Base-by-base conservation (phyloP, 202 grass and related monocot genomes). In the Alloteropsis angusta region DNA sequence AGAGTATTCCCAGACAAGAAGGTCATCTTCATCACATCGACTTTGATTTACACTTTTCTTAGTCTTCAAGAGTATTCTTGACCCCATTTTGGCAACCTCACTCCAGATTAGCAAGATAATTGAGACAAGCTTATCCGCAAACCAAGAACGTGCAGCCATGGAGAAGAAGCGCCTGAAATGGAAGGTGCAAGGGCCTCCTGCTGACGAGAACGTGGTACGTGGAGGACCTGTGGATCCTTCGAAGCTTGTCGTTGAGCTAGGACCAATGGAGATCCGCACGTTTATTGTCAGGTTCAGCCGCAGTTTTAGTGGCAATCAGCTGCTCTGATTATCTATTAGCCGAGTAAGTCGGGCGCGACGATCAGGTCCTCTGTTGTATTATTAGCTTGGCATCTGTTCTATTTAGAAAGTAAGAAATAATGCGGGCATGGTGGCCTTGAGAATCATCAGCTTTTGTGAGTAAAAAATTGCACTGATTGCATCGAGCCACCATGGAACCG, bases 201-300 rank as follows among this genome's bases (percentile, higher is more conserved):
- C 65, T 7, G 34, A 37, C 5, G 80, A 87, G 79, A 87, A 78
- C 7, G 59, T 74, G 23, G 80, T 70, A 11, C 85, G 78, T 56
- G 95, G 95, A 74, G 88, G 89, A 4, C 82, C 85, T 3, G 49
- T 97, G 6, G 87, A 97, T 90, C 78, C 83, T 59, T 81, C 83
- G 0, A 74, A 92, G 60, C 81, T 90, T 34, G 16, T 89, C 0
- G 87, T 97, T 0, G 83, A 94, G 71, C 71, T 97, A 54, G 87
- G 83, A 0, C 95, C 91, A 11, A 98, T 98, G 95, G 95, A 98
- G 82, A 94, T 98, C 55, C 95, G 95, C 75, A 94, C 91, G 44
- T 98, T 94, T 57, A 13, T 92, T 44, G 14, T 98, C 43, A 92
- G 39, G 52, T 92, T 94, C 9, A n/a, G 64, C 34, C 68, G 85